These are phyloP conservation scores for Vanrija humicola DNA, from an alignment of 1,284 basidiomycete genomes.

Conservation along the genomic window DNA sequence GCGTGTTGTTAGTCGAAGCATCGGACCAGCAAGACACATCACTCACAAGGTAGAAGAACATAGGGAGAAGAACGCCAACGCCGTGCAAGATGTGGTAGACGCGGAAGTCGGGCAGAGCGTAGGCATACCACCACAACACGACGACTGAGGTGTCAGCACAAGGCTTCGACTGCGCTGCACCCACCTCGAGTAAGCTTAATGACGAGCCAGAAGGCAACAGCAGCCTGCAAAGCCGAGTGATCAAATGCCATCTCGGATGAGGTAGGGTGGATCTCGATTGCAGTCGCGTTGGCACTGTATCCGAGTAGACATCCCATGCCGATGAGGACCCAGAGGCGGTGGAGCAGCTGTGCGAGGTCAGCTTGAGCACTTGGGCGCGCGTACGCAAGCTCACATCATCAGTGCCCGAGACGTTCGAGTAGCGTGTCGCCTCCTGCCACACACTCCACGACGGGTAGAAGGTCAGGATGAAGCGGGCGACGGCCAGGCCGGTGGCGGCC, in stretches of 20 bases:
- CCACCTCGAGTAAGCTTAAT: constrained; percentile 31
- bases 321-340: constrained; percentile 44
- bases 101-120: constrained; percentile 40
- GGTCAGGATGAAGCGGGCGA: constrained; percentile 35
- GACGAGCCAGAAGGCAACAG: constrained; percentile 36
- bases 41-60: constrained; percentile 40
- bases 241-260: background rate
- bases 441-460: constrained; percentile 47
- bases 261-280: constrained; percentile 29
- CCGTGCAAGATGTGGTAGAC: constrained; percentile 27
- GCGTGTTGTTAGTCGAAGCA: background rate
- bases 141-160: constrained; percentile 11
- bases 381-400: constrained; percentile 46
- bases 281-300: constrained; percentile 48
- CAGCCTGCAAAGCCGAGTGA: constrained; percentile 21
- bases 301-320: constrained; percentile 45
- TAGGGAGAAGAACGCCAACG: constrained; percentile 32
- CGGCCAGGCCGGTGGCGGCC: constrained; percentile 23
- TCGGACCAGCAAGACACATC: background rate
- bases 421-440: constrained; percentile 48
- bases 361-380: background rate
- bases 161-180: background rate
- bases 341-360: constrained; percentile 26
- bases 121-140: constrained; percentile 32
- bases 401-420: constrained; percentile 42